Evolutionary conservation across 1,284 basidiomycete genomes (phyloP), one percentile per base, ranked within the genome.

Genomic region (Mycena sp.): DNA sequence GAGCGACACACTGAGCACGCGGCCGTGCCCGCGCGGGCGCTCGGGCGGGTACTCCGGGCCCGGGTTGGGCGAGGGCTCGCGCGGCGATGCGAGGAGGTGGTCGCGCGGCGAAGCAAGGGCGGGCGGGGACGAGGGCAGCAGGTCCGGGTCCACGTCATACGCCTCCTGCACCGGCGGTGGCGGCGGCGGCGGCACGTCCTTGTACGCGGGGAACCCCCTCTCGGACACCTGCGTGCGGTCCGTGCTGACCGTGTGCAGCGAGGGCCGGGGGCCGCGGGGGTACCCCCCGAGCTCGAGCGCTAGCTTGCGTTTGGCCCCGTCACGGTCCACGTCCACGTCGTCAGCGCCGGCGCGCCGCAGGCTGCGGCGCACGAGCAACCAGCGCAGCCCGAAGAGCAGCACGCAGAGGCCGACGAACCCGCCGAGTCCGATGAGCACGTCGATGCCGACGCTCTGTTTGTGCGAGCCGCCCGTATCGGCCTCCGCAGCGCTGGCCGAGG

Each of bases 321-420:
- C 58, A 59, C 50, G 30, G 57, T n/a, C n/a, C 41, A 53, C 62
- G 35, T 69, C 54, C 11, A 3, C 54, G 17, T 50, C 64, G 23
- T 53, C 57, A 56, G 43, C 63, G 19, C 48, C 69, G n/a, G 52
- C 68, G 23, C 70, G 53, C 63, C 71, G 79, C 63, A 64, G 40
- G 35, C 74, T 73, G 53, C 83, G 77, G 48, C 81, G 77, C 50
- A 78, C 73, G 52, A 84, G 43, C 51, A 83, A 77, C 80, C 83
- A 90, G 21, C 89, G 74, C 32, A 83, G 23, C 0, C 73, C 79
- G 69, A 91, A 91, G 23, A 91, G 74, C 7, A 71, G 67, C 17
- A 81, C 69, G 61, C 85, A 89, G 0, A 89, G 70, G 6, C 67
- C 84, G 61, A 90, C 80, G 74, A 91, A 87, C 1, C 83, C 77